Percentiles rank a stretch among this genome's conserved stretches.
These are phyloP conservation scores for Clavispora santaluciae DNA, from an alignment of 805 yeast species.

Conservation along the genomic window DNA sequence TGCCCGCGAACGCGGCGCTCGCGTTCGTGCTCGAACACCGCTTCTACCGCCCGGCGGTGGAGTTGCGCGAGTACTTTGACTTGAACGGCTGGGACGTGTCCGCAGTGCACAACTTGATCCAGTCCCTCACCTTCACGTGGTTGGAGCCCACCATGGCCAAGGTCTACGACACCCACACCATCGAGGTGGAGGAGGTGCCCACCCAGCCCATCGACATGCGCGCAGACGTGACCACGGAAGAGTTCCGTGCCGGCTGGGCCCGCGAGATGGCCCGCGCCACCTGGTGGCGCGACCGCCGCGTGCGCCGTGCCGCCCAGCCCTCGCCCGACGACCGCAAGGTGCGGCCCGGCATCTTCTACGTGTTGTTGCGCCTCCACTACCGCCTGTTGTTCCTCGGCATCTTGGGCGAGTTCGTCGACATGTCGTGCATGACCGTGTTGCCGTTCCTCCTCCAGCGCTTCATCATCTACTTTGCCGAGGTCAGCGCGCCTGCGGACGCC, in stretches of 20 bases:
- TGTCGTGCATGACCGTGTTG: conserved; percentile 16
- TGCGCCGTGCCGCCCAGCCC: conserved; percentile 5
- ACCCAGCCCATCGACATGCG: conserved; percentile 11
- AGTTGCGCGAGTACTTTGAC: conserved; percentile 18
- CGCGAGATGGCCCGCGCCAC: conserved; percentile 11
- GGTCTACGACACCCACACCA: conserved; percentile 20
- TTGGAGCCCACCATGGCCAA: conserved; percentile 22
- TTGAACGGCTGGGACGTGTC: conserved; percentile 23
- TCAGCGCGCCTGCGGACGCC: conserved; percentile 10
- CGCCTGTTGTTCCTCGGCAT: conserved; percentile 6
- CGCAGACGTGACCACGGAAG: conserved; percentile 7
- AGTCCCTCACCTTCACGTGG: conserved; percentile 23
- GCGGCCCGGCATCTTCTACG: conserved; percentile 19
- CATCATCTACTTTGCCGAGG: conserved; percentile 21
- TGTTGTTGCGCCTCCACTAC: conserved; percentile 14
- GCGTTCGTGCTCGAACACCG: conserved; percentile 16
- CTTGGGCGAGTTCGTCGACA: conserved; percentile 20
- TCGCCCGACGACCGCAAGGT: conserved; percentile 11
- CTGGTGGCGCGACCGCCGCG: conserved; percentile 16
- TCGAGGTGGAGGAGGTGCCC: conserved; percentile 16
- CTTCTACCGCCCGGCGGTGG: conserved; percentile 19
- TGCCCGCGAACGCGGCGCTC: conserved; percentile 9
- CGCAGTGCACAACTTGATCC: conserved; percentile 19
- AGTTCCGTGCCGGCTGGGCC: conserved; percentile 19
- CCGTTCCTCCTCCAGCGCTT: conserved; percentile 30